These are phyloP conservation scores for Auriculariales sp. DNA, from an alignment of 768 basidiomycete species.

Conservation along the genomic window DNA sequence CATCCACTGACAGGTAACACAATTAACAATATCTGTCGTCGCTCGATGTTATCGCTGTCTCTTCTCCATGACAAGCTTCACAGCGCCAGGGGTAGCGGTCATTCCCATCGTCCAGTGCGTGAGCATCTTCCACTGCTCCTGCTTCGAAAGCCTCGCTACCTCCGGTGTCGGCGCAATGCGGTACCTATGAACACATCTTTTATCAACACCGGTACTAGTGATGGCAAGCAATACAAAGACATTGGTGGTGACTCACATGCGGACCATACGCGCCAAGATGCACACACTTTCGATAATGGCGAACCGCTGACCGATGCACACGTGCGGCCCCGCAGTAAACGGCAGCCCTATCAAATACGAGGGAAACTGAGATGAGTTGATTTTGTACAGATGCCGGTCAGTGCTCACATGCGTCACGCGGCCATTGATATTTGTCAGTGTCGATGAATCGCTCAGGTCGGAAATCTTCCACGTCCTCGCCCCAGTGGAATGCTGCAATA, in stretches of 20 bases:
- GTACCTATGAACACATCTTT: too few species aligned
- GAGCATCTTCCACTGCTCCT: slow-evolving; percentile 20
- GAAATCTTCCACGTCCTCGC: slow-evolving; percentile 28
- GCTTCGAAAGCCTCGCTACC: slow-evolving; percentile 15
- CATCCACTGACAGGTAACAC: too few species aligned
- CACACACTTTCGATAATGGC: slow-evolving; percentile 27
- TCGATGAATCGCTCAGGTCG: slow-evolving; percentile 38
- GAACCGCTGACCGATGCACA: slow-evolving; percentile 37
- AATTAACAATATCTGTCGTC: too few species aligned
- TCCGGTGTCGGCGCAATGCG: slow-evolving; percentile 25
- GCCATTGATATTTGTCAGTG: slow-evolving; percentile 33
- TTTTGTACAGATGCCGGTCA: not conserved
- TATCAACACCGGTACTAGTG: too few species aligned
- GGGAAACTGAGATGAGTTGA: not conserved
- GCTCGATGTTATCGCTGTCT: too few species aligned
- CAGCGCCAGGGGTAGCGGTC: slow-evolving; percentile 18
- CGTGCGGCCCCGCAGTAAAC: slow-evolving; percentile 30
- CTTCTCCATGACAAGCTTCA: not conserved
- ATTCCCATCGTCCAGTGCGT: slow-evolving; percentile 23
- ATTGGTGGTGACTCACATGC: too few species aligned
- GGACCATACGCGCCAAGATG: slow-evolving; percentile 28
- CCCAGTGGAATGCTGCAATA: slow-evolving; percentile 32
- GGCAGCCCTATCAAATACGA: slow-evolving; percentile 22
- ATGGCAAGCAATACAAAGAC: too few species aligned
- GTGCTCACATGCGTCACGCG: slow-evolving; percentile 31